Conservation (phyloP, 2,329 filamentous ascomycete species). For the Tympanopsis confertula region DNA sequence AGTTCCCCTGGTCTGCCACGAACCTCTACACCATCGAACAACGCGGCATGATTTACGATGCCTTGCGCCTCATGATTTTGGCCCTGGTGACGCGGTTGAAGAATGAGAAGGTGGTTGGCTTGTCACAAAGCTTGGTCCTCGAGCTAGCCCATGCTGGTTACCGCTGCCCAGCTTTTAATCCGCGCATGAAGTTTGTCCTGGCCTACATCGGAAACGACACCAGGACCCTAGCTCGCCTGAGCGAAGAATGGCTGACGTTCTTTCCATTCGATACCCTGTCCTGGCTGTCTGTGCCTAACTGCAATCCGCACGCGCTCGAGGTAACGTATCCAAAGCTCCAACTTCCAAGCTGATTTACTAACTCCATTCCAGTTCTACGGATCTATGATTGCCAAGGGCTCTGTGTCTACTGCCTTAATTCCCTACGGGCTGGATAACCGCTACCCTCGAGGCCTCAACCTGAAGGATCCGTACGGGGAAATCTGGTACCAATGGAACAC, state of each 20-base stretch:
- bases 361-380: no score
- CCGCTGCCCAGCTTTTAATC: not conserved
- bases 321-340: no score
- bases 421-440: no score
- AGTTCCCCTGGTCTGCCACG: conserved; percentile 36
- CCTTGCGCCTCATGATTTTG: not conserved
- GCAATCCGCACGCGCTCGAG: no score
- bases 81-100: not conserved
- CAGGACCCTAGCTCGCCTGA: not conserved
- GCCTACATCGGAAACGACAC: no score
- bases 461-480: not conserved
- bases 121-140: not conserved
- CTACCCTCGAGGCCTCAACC: not conserved
- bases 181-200: not conserved
- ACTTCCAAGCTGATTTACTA: no score
- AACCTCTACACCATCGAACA: conserved; percentile 30
- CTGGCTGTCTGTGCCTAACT: no score
- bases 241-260: not conserved
- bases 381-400: no score
- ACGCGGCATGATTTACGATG: conserved; percentile 29
- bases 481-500: conserved; percentile 1
- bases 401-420: no score
- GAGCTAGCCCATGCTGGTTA: not conserved
- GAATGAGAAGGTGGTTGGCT: not conserved
- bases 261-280: conserved; percentile 1